Base-by-base conservation (phyloP, 768 basidiomycete genomes). In the Clavaria fumosa region DNA sequence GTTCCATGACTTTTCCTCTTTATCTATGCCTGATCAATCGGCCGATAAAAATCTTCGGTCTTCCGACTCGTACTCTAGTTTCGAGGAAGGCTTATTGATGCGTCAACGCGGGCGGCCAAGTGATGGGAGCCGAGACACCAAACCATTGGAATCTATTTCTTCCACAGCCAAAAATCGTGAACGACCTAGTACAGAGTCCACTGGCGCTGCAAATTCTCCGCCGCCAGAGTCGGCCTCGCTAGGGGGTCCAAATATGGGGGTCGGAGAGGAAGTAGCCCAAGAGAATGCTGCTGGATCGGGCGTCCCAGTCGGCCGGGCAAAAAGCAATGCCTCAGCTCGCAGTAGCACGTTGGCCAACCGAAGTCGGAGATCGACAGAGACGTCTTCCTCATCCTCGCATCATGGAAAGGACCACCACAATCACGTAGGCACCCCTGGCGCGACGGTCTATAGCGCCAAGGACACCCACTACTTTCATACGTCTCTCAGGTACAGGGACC, bases 391-490 rank as follows among this genome's bases (percentile, higher is more conserved):
- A 3, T 80, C 79, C 2, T 83, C 80, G 2, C 66, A 75, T 38
- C 50, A 59, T 15, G 45, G 52, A 38, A 64, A 58, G 42, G 68
- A 70, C n/a, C 60, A 58, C 12, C 53, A 51, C 38, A 48, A 56
- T 36, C 56, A 56, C 23, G 56, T 56, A 34, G 50, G 51, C 34
- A 45, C 53, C 31, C 53, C 51, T 27, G 53, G 60, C 12, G 60
- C 61, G 45, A 63, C 61, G 35, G 52, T 66, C 6, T 54, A 61
- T 36, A 63, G 73, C 34, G 63, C 66, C 34, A 86, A 85, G 49
- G 93, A 99, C 65, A 96, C 91, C 24, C 91, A 96, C 53, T 93
- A 84, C 52, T 96, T 75, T 58, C 78, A 90, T 50, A 85, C 91
- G 1, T 67, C 70, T 7, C 81, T 93, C 39, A 71, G 66, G 10